phyloP scores from a whole-genome alignment of 2,329 filamentous ascomycete genomes.

The Colletotrichum orchidophilum region DNA sequence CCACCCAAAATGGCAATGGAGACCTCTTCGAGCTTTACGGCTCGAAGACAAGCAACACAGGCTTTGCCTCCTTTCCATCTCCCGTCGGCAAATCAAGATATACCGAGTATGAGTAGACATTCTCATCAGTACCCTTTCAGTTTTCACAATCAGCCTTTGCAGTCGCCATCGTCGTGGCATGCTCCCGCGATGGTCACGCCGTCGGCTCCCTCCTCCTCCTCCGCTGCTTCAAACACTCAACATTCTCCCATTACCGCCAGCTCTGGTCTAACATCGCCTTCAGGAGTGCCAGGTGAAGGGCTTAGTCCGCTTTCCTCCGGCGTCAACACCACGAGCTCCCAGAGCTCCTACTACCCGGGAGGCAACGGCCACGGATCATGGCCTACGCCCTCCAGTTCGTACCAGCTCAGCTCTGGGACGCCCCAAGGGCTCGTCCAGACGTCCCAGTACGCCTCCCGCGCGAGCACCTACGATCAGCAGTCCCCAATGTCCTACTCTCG shows the following conservation, averaged over 20 bases:
- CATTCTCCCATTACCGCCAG: constrained; percentile 47
- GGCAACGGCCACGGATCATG: constrained; percentile 65
- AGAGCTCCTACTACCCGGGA: constrained; percentile 55
- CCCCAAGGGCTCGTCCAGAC: constrained; percentile 39
- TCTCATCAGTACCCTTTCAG: constrained; percentile 36
- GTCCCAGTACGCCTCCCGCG: constrained; percentile 15
- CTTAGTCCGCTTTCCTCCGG: constrained; percentile 70
- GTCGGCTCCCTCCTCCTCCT: constrained; percentile 50
- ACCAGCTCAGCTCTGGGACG: constrained; percentile 66
- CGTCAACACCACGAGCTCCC: constrained; percentile 67
- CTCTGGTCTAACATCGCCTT: constrained; percentile 63
- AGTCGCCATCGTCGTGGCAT: constrained; percentile 24
- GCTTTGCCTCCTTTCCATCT: constrained; percentile 76
- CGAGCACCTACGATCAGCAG: constrained; percentile 55
- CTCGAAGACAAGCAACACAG: constrained; percentile 75
- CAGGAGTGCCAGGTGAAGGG: constrained; percentile 66
- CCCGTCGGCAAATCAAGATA: constrained; percentile 63
- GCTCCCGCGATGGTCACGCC: constrained; percentile 20
- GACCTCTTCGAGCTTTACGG: constrained; percentile 69
- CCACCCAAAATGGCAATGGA: constrained; percentile 29
- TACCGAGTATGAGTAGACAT: constrained; percentile 53
- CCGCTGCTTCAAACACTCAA: constrained; percentile 57
- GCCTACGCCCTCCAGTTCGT: constrained; percentile 62
- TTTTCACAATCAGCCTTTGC: constrained; percentile 18
- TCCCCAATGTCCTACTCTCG: constrained; percentile 56